A percentile compares a stretch with the other conserved stretches of the same genome.
These are phyloP conservation scores for Stenogyne calaminthoides DNA, from an alignment of 305 asterid species.

Conservation along the genomic window DNA sequence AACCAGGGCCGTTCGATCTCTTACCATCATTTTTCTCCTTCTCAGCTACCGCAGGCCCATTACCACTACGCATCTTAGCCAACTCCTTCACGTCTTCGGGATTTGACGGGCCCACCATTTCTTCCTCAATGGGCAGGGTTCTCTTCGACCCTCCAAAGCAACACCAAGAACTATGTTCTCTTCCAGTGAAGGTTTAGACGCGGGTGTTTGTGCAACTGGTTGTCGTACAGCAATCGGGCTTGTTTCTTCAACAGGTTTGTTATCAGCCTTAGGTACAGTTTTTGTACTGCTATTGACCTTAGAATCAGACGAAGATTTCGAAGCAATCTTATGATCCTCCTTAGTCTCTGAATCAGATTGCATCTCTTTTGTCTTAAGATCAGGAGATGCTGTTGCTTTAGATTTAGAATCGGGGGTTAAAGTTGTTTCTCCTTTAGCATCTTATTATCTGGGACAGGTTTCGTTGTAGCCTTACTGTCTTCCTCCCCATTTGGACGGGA, in stretches of 20 bases:
- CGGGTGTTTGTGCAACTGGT: slow-evolving; percentile 42
- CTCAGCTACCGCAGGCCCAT: slow-evolving; percentile 44
- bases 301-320: slow-evolving; percentile 43
- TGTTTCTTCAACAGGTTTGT: slow-evolving; percentile 38
- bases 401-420: slow-evolving; percentile 34
- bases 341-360: slow-evolving; percentile 50
- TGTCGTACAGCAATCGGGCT: slow-evolving; percentile 35
- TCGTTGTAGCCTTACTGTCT: slow-evolving; percentile 53
- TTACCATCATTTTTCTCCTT: slow-evolving; percentile 56
- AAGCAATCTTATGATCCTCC: slow-evolving; percentile 43
- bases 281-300: slow-evolving; percentile 45
- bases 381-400: slow-evolving; percentile 36
- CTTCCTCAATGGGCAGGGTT: slow-evolving; percentile 95
- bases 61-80: slow-evolving; percentile 55
- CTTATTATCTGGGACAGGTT: slow-evolving; percentile 53
- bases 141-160: slow-evolving; percentile 93
- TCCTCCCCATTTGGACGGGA: slow-evolving; percentile 56
- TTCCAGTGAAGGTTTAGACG: slow-evolving; percentile 64
- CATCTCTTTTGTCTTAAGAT: slow-evolving; percentile 46
- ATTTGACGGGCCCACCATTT: slow-evolving; percentile 34
- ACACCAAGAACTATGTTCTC: slow-evolving; percentile 97
- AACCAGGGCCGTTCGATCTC: slow-evolving; percentile 41
- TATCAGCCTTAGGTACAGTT: slow-evolving; percentile 39
- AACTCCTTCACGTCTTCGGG: slow-evolving; percentile 58
- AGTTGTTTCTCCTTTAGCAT: slow-evolving; percentile 49